Evolutionary conservation across 1,284 basidiomycete species (phyloP).

Genomic region (Irpex rosettiformis): DNA sequence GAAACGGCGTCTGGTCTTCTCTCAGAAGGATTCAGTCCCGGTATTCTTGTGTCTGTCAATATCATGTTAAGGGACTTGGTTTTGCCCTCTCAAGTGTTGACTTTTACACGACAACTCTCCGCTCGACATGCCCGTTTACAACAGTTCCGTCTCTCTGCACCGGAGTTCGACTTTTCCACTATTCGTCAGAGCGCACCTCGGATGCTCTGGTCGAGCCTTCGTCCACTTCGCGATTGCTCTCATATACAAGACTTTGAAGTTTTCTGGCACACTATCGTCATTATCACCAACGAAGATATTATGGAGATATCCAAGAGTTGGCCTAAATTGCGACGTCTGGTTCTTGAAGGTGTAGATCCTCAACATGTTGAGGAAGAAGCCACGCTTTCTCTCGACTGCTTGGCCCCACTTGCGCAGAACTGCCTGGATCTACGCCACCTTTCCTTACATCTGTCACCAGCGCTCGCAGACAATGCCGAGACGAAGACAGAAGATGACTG

Average conservation of each 20-base stretch:
- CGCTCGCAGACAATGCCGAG: neutral
- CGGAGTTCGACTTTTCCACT: neutral
- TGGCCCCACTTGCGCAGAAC: neutral
- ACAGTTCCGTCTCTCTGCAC: neutral
- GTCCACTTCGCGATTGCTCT: neutral
- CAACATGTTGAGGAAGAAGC: neutral
- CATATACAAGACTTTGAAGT: neutral
- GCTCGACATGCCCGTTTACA: neutral
- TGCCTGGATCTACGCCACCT: neutral
- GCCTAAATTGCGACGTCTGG: constrained; percentile 24
- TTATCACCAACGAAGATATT: constrained; percentile 77
- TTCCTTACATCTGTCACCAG: neutral
- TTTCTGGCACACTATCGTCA: constrained; percentile 23
- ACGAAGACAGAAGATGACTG: neutral
- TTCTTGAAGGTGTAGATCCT: constrained; percentile 16
- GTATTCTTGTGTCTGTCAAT: neutral
- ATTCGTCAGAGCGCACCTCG: neutral
- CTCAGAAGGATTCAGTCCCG: neutral
- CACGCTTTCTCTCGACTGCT: neutral
- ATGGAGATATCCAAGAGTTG: constrained; percentile 62
- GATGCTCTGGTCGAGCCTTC: neutral
- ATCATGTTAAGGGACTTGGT: neutral
- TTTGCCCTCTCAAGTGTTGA: neutral
- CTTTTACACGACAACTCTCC: neutral
- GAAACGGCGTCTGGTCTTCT: neutral